Evolutionary conservation across 192 early-diverging fungal genomes (phyloP), one percentile per base, ranked within the genome.

Genomic region (Haplosporangium gracile): DNA sequence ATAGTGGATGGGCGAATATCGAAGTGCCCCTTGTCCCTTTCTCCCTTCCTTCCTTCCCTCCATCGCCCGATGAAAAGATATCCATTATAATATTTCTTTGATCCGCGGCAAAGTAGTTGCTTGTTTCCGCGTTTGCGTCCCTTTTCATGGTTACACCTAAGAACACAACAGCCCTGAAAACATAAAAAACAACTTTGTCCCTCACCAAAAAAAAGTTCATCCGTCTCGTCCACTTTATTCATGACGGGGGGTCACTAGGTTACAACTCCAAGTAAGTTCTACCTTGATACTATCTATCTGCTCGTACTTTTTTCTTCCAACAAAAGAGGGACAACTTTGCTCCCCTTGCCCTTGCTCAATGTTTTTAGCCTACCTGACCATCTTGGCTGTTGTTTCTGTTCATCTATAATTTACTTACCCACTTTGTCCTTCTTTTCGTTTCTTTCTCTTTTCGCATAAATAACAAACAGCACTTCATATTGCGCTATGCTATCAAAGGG

Each of bases 401-500:
- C 60, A 15, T 15, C 29, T 2, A 34, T 65, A 65, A 4, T 49
- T 15, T 49, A 11, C 57, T 26, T 60, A 26, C 57, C 57, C 24
- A 26, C 4, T 60, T 26, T 26, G n/a, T 13, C n/a, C 9, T 15
- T 13, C 8, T 13, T 63, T 34, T 63, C 10, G 11, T 26, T 29
- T 32, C 8, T 65, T 65, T 32, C 3, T 13, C 29, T 4, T 26
- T 65, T 65, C 60, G 60, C 29, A 10, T 65, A 65, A 65, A 65
- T 32, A 34, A 65, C 13, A 29, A 34, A 65, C 29, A 65, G 60
- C 60, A 65, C 13, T 65, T 65, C 29, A 65, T 65, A 32, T 65
- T 65, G 60, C 60, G 60, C 60, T 65, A 65, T 65, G 60, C 60
- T 65, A 65, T 65, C 29, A 65, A 32, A 32, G 60, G 60, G 26